Conservation (phyloP, 2,329 filamentous ascomycete genomes). For the Colletotrichum destructivum region DNA sequence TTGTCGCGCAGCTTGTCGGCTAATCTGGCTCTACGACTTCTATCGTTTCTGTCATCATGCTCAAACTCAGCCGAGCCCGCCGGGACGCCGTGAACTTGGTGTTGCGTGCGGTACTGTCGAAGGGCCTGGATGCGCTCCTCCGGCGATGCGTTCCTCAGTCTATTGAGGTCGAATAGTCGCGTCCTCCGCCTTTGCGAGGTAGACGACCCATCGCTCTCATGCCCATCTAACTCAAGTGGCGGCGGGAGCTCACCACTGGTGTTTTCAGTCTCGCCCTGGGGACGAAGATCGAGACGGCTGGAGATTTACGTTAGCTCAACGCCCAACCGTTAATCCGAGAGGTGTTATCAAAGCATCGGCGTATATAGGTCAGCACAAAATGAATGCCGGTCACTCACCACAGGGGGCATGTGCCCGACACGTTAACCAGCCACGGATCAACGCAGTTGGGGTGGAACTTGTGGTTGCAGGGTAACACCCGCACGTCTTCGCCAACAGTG, state of each 20-base stretch:
- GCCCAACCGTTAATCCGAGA: not conserved
- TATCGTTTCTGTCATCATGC: constrained; percentile 52
- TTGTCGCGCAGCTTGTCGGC: constrained; percentile 67
- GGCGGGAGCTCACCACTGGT: constrained; percentile 54
- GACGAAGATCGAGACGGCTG: constrained; percentile 70
- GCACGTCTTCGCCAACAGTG: constrained; percentile 75
- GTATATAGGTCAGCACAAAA: not conserved
- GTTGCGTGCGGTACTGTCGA: constrained; percentile 63
- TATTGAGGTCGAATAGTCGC: constrained; percentile 69
- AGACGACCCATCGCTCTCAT: constrained; percentile 52
- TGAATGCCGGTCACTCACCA: constrained; percentile 68
- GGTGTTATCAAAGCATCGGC: not conserved
- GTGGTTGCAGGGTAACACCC: constrained; percentile 77
- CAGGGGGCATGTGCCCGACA: constrained; percentile 78
- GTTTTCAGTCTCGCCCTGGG: constrained; percentile 48
- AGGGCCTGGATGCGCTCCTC: constrained; percentile 75
- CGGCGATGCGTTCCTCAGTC: constrained; percentile 70
- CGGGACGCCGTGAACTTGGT: constrained; percentile 45
- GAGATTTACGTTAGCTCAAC: constrained; percentile 41
- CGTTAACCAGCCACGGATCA: constrained; percentile 79
- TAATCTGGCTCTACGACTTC: constrained; percentile 59
- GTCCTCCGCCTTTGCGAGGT: constrained; percentile 61
- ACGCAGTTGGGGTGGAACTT: constrained; percentile 79
- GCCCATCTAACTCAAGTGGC: constrained; percentile 58
- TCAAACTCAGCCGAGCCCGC: constrained; percentile 45